Evolutionary conservation across 148 eudicot genomes (phyloP), one percentile per base, ranked within the genome.

Genomic region (Vaccinium corymbosum): DNA sequence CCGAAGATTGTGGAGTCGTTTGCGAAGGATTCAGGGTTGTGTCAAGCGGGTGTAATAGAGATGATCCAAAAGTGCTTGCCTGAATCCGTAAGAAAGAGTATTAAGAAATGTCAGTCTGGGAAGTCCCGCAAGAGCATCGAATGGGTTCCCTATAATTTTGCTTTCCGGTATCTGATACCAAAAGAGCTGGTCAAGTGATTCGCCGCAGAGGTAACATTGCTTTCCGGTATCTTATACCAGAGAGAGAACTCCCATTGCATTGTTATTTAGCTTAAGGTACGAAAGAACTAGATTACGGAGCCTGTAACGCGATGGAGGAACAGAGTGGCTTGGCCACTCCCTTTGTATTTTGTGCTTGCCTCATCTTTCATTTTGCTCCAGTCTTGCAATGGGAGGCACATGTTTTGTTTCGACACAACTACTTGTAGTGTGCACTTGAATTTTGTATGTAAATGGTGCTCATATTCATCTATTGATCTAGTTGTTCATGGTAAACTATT

Each of bases 41-140:
- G 92, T 83, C 84, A 88, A 0, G 90, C 90, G 50, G 91, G 89
- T 77, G 81, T 93, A 78, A 51, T 92, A 46, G 98, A 94, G 89
- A 91, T 91, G 94, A 86, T 97, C 86, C 97, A 97, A 82, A 88
- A 90, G 22, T 91, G 92, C 32, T 84, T 97, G 84, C 99, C 99
- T 11, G 96, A 92, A 62, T 90, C 98, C 16, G 75, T 89, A 19
- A 88, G 83, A 77, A 94, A 92, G 85, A 89, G 89, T 88, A 89
- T 94, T 13, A 97, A 89, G 91, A 97, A 93, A 84, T 88, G 87
- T 72, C 97, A 87, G 10, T 80, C 62, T 20, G 91, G 86, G 68
- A 96, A 94, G 88, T 77, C 90, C 32, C 87, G 90, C 59, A 94
- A 92, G 87, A 89, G 75, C 89, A 90, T 96, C 29, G 93, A 93